Evolutionary conservation across 208 protist genomes (phyloP).

Genomic region (Crithidia expoeki): DNA sequence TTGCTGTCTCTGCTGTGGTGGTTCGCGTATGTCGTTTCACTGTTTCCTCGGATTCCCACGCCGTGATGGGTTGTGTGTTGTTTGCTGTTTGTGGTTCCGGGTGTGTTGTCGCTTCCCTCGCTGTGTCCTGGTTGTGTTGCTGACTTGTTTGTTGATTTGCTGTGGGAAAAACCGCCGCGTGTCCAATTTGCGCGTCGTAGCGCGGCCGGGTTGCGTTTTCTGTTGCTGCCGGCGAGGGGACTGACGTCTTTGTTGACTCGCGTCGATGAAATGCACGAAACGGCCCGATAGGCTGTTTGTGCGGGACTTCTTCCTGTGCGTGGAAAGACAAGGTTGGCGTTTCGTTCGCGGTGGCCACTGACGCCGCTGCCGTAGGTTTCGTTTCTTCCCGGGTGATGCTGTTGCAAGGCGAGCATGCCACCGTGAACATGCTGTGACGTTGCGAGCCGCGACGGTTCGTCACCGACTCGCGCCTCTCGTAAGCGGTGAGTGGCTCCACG

Average conservation of each 20-base stretch:
- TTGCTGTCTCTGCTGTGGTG: no score
- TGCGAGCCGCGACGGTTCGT: background rate
- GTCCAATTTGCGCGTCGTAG: background rate
- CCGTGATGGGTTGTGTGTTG: no score
- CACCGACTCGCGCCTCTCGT: conserved; percentile 13
- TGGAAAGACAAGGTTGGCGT: background rate
- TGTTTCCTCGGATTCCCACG: no score
- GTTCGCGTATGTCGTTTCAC: no score
- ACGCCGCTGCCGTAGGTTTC: no score
- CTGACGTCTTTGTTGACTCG: background rate
- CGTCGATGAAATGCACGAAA: background rate
- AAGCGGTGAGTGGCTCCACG: conserved; percentile 1
- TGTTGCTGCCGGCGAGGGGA: background rate
- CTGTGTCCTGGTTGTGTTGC: no score
- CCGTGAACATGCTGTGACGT: background rate
- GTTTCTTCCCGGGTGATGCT: background rate
- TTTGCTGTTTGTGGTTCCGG: no score
- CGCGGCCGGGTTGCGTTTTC: background rate
- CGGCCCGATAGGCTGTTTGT: background rate
- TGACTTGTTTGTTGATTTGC: no score
- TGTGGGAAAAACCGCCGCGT: no score
- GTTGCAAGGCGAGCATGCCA: background rate
- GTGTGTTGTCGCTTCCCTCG: background rate
- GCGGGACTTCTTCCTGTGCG: conserved; percentile 2
- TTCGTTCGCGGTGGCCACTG: background rate